phyloP scores from a whole-genome alignment of 768 basidiomycete species.

The Boletus bicolor region DNA sequence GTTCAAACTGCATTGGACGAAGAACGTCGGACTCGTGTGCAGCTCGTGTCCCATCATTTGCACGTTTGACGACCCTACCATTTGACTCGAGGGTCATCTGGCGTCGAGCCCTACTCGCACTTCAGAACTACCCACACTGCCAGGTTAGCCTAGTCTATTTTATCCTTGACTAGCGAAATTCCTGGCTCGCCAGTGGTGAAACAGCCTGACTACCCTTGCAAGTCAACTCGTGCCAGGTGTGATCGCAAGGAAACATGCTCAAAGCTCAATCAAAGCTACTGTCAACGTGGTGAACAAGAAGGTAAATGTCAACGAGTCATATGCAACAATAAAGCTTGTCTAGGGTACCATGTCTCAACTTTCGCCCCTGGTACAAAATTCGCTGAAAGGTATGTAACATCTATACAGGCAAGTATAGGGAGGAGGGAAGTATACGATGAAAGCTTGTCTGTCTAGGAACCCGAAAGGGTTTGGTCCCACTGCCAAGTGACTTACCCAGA shows the following conservation, averaged over 20 bases:
- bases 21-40: too few relatives aligned
- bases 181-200: not conserved
- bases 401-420: not conserved
- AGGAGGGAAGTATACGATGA: not conserved
- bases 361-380: not conserved
- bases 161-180: not conserved
- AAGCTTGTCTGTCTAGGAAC: not conserved
- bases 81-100: too few relatives aligned
- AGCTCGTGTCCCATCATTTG: too few relatives aligned
- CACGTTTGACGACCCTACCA: not conserved
- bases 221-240: not conserved
- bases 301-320: not conserved
- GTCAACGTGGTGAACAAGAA: not conserved
- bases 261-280: not conserved
- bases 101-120: not conserved
- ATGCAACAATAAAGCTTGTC: not conserved
- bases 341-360: not conserved
- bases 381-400: not conserved
- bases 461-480: not conserved
- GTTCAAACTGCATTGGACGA: too few relatives aligned
- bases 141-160: too few relatives aligned
- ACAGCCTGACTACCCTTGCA: not conserved
- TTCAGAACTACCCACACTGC: too few relatives aligned
- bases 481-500: constrained; percentile 15
- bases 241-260: not conserved